Evolutionary conservation across 2,329 filamentous ascomycete species (phyloP).

Genomic region (Ophiostoma pallidulum): DNA sequence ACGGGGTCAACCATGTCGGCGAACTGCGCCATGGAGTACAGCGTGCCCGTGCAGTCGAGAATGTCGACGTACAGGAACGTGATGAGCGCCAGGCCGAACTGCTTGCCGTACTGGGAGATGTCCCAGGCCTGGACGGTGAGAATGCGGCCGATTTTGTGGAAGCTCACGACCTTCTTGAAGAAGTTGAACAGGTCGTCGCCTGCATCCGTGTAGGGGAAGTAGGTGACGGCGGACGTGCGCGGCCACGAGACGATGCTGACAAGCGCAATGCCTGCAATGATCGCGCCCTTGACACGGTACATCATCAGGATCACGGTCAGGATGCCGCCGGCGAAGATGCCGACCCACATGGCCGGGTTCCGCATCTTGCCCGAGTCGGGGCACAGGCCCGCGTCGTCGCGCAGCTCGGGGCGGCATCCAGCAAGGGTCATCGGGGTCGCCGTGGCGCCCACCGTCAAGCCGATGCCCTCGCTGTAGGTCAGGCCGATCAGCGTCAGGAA

Average conservation of each 20-base stretch:
- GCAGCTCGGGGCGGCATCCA: constrained; percentile 60
- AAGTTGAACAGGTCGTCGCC: constrained; percentile 59
- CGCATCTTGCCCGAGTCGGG: constrained; percentile 48
- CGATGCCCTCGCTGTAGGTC: constrained; percentile 75
- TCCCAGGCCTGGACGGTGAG: constrained; percentile 59
- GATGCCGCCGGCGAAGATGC: constrained; percentile 68
- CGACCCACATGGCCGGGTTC: constrained; percentile 65
- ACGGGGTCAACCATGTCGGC: constrained; percentile 62
- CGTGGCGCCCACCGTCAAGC: constrained; percentile 55
- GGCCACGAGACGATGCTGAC: constrained; percentile 70
- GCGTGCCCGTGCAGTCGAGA: constrained; percentile 65
- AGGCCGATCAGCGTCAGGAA: constrained; percentile 56
- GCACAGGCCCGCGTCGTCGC: constrained; percentile 27
- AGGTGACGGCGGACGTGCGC: constrained; percentile 54
- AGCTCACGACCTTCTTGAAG: constrained; percentile 63
- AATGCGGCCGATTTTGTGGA: constrained; percentile 58
- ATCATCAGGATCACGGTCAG: constrained; percentile 74
- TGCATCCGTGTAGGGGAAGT: constrained; percentile 57
- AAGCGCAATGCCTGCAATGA: constrained; percentile 62
- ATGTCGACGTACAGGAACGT: constrained; percentile 76
- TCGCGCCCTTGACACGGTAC: constrained; percentile 65
- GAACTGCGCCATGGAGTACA: constrained; percentile 50
- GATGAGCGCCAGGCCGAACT: constrained; percentile 61
- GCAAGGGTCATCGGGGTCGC: constrained; percentile 67
- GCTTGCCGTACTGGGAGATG: constrained; percentile 47